Conservation (phyloP, 495 filamentous ascomycete genomes). For the Penicillium subrubescens region DNA sequence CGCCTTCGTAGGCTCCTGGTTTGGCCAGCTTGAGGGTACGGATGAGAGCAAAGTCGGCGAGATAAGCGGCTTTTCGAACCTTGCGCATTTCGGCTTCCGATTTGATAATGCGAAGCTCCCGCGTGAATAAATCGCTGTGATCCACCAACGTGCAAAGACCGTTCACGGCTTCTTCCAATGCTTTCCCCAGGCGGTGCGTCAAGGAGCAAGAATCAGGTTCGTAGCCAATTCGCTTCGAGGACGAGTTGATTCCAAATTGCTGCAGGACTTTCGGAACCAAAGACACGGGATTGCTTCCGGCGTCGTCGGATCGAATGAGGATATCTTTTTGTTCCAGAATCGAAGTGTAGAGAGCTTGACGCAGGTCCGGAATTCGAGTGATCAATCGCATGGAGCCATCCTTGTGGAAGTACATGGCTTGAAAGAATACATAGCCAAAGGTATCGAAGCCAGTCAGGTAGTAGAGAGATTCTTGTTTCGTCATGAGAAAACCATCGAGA, state of each 20-base stretch:
- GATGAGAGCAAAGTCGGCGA: constrained; percentile 27
- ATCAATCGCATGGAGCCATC: constrained; percentile 28
- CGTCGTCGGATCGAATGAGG: constrained; percentile 28
- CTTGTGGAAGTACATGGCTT: constrained; percentile 30
- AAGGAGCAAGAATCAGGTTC: constrained; percentile 25
- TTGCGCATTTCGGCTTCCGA: constrained; percentile 27
- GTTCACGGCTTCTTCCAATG: constrained; percentile 17
- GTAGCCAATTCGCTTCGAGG: constrained; percentile 26
- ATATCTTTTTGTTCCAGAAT: constrained; percentile 23
- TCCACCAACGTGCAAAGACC: constrained; percentile 24
- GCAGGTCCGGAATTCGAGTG: constrained; percentile 27
- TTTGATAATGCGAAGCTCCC: constrained; percentile 28
- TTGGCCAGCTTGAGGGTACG: constrained; percentile 27
- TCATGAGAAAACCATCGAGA: constrained; percentile 29
- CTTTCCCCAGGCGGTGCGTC: constrained; percentile 21
- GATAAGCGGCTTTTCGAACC: constrained; percentile 29
- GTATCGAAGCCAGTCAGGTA: constrained; percentile 30
- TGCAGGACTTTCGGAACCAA: constrained; percentile 23
- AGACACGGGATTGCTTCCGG: constrained; percentile 26
- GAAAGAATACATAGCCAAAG: constrained; percentile 33
- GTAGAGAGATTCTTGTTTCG: constrained; percentile 31
- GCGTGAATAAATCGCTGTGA: constrained; percentile 23
- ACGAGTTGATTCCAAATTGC: constrained; percentile 23
- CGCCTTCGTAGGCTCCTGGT: constrained; percentile 28
- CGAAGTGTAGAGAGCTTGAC: constrained; percentile 29